These are phyloP conservation scores for Parascedosporium putredinis DNA, from an alignment of 2,329 filamentous ascomycete genomes.

Conservation along the genomic window DNA sequence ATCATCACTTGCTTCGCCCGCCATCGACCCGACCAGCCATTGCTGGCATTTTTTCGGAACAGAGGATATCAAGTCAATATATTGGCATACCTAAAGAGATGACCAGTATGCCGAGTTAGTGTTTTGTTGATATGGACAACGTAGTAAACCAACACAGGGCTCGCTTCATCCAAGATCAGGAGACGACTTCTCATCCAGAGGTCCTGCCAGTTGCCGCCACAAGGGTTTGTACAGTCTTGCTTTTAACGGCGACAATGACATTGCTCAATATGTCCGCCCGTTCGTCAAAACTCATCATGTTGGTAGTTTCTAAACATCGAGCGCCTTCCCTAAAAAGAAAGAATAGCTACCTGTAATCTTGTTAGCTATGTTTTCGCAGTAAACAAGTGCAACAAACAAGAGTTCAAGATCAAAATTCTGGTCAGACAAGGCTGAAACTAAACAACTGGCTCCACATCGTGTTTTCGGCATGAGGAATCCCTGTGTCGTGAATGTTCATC, in stretches of 20 bases:
- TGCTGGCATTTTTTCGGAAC: not conserved
- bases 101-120: slow-evolving; percentile 14
- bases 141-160: not conserved
- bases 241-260: slow-evolving; percentile 36
- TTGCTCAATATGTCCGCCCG: slow-evolving; percentile 58
- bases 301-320: slow-evolving; percentile 8
- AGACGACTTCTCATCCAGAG: slow-evolving; percentile 60
- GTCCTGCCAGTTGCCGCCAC: slow-evolving; percentile 37
- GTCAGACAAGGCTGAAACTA: slow-evolving; percentile 64
- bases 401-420: slow-evolving; percentile 16
- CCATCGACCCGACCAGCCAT: slow-evolving; percentile 9
- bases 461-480: slow-evolving; percentile 61
- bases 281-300: slow-evolving; percentile 59
- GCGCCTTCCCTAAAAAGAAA: too few species aligned
- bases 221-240: slow-evolving; percentile 52
- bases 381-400: not conserved
- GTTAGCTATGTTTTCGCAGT: not conserved
- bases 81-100: slow-evolving; percentile 16
- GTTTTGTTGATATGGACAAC: slow-evolving; percentile 18
- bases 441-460: slow-evolving; percentile 51
- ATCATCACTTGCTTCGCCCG: slow-evolving; percentile 21
- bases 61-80: too few species aligned
- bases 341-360: too few species aligned
- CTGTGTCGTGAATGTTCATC: slow-evolving; percentile 53
- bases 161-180: slow-evolving; percentile 34